These are phyloP conservation scores for Fusarium buxicola DNA, from an alignment of 2,329 filamentous ascomycete genomes.

Conservation along the genomic window DNA sequence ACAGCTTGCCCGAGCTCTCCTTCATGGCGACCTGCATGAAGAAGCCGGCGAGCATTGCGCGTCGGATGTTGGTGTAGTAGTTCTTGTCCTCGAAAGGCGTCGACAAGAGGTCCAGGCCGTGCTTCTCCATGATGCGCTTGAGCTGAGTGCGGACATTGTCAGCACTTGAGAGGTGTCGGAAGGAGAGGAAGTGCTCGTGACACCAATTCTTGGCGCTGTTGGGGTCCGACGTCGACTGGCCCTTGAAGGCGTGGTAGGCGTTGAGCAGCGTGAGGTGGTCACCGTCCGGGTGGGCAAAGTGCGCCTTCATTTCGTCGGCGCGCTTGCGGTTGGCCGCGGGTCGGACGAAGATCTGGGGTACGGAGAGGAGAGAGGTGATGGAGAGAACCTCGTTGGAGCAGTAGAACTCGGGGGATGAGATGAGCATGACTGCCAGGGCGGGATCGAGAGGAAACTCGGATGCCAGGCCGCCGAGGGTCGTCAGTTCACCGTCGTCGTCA, in stretches of 20 bases:
- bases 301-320: slow-evolving; percentile 96
- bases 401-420: slow-evolving; percentile 96
- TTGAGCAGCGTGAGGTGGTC: slow-evolving; percentile 97
- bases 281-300: slow-evolving; percentile 92
- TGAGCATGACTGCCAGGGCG: slow-evolving; percentile 95
- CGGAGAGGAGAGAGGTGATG: slow-evolving; percentile 91
- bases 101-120: slow-evolving; percentile 85
- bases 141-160: slow-evolving; percentile 95
- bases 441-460: slow-evolving; percentile 97
- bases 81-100: slow-evolving; percentile 95
- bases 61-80: slow-evolving; percentile 97
- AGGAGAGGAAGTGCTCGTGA: slow-evolving; percentile 94
- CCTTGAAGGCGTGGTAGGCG: slow-evolving; percentile 97
- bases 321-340: slow-evolving; percentile 87
- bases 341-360: slow-evolving; percentile 92
- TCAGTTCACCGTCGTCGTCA: slow-evolving; percentile 95
- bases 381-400: slow-evolving; percentile 99
- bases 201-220: slow-evolving; percentile 89
- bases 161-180: slow-evolving; percentile 87
- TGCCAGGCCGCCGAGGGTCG: slow-evolving; percentile 83
- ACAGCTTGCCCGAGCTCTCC: slow-evolving; percentile 87
- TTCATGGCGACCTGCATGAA: slow-evolving; percentile 99
- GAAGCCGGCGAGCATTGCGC: slow-evolving; percentile 92
- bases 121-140: slow-evolving; percentile 95
- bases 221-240: slow-evolving; percentile 67